These are phyloP conservation scores for Sesbania bispinosa DNA, from an alignment of 306 rosid species.

Conservation along the genomic window DNA sequence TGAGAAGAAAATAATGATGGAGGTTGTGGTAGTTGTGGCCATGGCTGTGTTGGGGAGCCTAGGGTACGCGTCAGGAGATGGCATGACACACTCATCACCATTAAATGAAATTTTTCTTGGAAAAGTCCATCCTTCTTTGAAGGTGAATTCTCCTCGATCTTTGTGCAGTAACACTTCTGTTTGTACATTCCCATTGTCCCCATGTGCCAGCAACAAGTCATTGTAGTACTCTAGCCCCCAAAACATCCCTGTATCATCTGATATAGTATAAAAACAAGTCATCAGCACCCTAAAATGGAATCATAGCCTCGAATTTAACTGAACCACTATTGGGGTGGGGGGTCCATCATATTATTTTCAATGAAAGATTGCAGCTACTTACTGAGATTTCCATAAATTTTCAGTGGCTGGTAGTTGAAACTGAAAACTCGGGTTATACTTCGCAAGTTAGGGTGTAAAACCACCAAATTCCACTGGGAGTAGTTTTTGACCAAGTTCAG, in stretches of 20 bases:
- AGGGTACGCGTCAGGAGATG: conserved; percentile 68
- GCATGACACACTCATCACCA: conserved; percentile 84
- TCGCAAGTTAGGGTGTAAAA: conserved; percentile 63
- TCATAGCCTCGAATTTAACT: neutral
- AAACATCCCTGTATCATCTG: conserved; percentile 84
- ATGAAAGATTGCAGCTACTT: conserved; percentile 34
- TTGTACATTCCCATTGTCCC: conserved; percentile 58
- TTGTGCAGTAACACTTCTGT: conserved; percentile 67
- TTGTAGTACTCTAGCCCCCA: conserved; percentile 75
- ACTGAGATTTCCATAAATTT: conserved; percentile 52
- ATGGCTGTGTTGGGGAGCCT: conserved; percentile 54
- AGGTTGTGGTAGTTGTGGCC: no score
- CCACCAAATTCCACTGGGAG: conserved; percentile 73
- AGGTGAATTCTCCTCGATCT: conserved; percentile 54
- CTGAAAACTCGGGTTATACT: conserved; percentile 67
- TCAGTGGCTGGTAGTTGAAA: conserved; percentile 62
- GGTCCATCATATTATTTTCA: neutral
- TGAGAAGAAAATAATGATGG: conserved; percentile 22
- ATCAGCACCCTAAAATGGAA: no score
- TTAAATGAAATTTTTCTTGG: conserved; percentile 71
- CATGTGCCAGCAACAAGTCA: conserved; percentile 61
- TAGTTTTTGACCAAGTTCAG: conserved; percentile 62
- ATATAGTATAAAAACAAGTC: neutral
- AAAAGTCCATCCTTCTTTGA: conserved; percentile 75
- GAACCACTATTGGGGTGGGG: no score